Percentiles rank a stretch among this genome's conserved stretches.
These are phyloP conservation scores for Rhexocercosporidium sp. DNA, from an alignment of 2,329 filamentous ascomycete species.

Conservation along the genomic window DNA sequence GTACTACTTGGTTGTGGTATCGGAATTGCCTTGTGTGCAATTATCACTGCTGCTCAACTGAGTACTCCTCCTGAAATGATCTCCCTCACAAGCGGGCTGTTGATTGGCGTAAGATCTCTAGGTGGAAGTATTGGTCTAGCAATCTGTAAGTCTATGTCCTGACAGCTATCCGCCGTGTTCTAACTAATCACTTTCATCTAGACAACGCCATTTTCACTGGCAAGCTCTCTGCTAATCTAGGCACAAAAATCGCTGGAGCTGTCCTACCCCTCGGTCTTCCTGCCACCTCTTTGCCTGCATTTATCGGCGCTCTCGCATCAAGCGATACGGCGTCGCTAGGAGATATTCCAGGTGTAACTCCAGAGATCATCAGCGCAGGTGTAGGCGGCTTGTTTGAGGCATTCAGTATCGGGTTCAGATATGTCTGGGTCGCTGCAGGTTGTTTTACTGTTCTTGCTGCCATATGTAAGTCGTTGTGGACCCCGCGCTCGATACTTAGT, in stretches of 20 bases:
- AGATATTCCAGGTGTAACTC: conserved; percentile 40
- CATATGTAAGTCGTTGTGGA: conserved; percentile 20
- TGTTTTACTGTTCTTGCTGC: conserved; percentile 41
- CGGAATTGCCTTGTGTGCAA: conserved; percentile 44
- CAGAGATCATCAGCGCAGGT: conserved; percentile 41
- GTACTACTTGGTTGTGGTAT: conserved; percentile 45
- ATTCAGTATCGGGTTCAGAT: conserved; percentile 41
- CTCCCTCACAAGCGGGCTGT: conserved; percentile 39
- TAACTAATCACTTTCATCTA: conserved; percentile 6
- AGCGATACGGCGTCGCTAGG: conserved; percentile 39
- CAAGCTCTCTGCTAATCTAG: conserved; percentile 38
- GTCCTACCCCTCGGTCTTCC: conserved; percentile 42
- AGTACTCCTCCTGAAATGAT: conserved; percentile 47
- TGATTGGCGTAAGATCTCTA: conserved; percentile 48
- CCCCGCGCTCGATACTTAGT: no score
- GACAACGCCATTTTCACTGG: conserved; percentile 42
- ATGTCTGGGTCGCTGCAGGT: conserved; percentile 44
- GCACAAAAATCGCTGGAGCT: conserved; percentile 42
- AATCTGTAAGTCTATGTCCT: conserved; percentile 38
- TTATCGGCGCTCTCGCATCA: conserved; percentile 39
- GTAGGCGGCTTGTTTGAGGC: conserved; percentile 39
- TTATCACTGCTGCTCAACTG: conserved; percentile 47
- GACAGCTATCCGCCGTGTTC: background rate
- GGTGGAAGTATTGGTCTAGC: conserved; percentile 57
- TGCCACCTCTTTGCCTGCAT: conserved; percentile 28